Evolutionary conservation across 345 rosid genomes (phyloP).

Genomic region (Moricandia moricandioides): DNA sequence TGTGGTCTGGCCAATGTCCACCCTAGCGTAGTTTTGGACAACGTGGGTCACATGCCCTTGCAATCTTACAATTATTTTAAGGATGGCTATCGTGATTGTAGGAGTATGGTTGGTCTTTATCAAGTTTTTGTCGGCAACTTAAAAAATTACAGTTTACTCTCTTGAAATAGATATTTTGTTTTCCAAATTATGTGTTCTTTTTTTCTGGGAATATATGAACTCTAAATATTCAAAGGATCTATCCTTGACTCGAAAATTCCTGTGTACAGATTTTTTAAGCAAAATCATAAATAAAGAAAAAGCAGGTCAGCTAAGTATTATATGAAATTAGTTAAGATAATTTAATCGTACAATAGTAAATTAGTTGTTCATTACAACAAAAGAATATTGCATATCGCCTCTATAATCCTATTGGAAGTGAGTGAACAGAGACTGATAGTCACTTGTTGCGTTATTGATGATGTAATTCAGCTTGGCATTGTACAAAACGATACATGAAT

Average conservation of each 20-base stretch:
- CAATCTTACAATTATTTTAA: slow-evolving; percentile 29
- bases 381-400: not conserved
- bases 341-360: not conserved
- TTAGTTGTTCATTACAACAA: not conserved
- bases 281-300: not conserved
- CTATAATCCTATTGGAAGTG: not conserved
- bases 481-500: not conserved
- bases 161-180: not conserved
- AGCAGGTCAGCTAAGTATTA: not conserved
- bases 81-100: slow-evolving; percentile 12
- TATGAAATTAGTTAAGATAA: not conserved
- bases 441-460: slow-evolving; percentile 7
- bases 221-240: not conserved
- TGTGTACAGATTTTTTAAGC: not conserved
- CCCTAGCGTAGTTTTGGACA: slow-evolving; percentile 36
- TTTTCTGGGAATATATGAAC: not conserved
- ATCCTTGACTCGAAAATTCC: not conserved
- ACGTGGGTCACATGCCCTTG: slow-evolving; percentile 40
- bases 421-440: not conserved
- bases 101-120: slow-evolving; percentile 24
- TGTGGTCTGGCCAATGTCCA: slow-evolving; percentile 34
- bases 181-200: not conserved
- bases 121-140: slow-evolving; percentile 19
- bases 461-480: slow-evolving; percentile 11
- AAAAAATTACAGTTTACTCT: not conserved